These are phyloP conservation scores for Penicillium angulare DNA, from an alignment of 495 filamentous ascomycete genomes.

Conservation along the genomic window DNA sequence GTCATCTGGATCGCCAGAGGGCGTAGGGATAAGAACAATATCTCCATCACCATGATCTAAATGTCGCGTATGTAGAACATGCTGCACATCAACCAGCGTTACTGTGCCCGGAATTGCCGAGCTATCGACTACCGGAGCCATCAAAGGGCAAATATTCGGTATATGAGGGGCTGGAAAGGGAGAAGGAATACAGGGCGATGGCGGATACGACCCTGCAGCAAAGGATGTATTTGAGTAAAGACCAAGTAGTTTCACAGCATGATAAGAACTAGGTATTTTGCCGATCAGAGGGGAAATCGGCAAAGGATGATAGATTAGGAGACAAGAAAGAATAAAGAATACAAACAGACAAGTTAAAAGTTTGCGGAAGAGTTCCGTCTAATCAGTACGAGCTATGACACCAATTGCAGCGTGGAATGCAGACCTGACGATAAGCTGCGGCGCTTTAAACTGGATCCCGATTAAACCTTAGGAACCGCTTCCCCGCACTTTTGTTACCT, in stretches of 20 bases:
- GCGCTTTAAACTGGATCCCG: neutral
- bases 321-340: neutral
- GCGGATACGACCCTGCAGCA: conserved; percentile 2
- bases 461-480: neutral
- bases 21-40: conserved; percentile 59
- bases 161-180: neutral
- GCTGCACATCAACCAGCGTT: conserved; percentile 52
- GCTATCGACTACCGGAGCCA: conserved; percentile 36
- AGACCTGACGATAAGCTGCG: conserved; percentile 9
- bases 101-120: conserved; percentile 53
- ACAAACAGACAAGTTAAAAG: too few species aligned
- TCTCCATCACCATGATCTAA: conserved; percentile 40
- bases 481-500: neutral
- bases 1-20: conserved; percentile 58
- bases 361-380: neutral
- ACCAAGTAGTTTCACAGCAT: conserved; percentile 7
- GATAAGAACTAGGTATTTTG: neutral
- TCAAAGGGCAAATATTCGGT: too few species aligned
- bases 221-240: conserved; percentile 31
- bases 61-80: conserved; percentile 45
- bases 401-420: conserved; percentile 5
- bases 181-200: neutral
- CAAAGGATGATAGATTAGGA: neutral
- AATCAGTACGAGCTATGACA: neutral
- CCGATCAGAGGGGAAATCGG: neutral